phyloP scores from a whole-genome alignment of 2,329 filamentous ascomycete species.

The Ophiostoma pallidulum region DNA sequence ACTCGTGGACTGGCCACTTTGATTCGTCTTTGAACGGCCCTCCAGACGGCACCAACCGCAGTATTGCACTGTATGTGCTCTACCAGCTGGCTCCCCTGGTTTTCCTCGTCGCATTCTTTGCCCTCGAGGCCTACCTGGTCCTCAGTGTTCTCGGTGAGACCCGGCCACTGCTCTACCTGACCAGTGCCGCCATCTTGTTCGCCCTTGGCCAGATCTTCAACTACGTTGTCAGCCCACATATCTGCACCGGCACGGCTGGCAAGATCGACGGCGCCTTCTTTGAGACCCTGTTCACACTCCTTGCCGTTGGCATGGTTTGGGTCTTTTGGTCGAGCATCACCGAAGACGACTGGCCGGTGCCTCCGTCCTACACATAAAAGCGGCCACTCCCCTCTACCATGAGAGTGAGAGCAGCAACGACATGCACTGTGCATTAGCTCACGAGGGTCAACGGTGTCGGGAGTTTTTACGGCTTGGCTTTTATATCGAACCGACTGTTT shows the following conservation, averaged over 20 bases:
- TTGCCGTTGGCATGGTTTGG: conserved; percentile 78
- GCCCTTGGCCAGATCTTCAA: conserved; percentile 92
- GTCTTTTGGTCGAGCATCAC: conserved; percentile 98
- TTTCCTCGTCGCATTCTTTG: conserved; percentile 79
- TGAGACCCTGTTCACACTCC: conserved; percentile 82
- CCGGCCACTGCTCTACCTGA: conserved; percentile 85
- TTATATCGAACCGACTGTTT: neutral
- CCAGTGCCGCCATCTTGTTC: conserved; percentile 67
- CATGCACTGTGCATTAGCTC: neutral
- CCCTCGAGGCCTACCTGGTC: conserved; percentile 76
- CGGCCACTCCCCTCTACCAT: too few species aligned
- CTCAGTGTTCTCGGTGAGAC: conserved; percentile 77
- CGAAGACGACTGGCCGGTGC: conserved; percentile 89
- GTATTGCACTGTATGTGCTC: conserved; percentile 83
- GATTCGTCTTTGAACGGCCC: conserved; percentile 46
- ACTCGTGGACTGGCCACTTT: conserved; percentile 75
- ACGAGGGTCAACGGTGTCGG: conserved; percentile 1
- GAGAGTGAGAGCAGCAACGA: neutral
- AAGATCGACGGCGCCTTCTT: conserved; percentile 92
- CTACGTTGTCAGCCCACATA: conserved; percentile 83
- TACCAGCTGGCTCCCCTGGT: conserved; percentile 85
- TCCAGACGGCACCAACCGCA: conserved; percentile 49
- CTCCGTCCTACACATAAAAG: conserved; percentile 25
- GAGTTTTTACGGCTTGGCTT: conserved; percentile 4
- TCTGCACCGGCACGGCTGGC: conserved; percentile 72